These are phyloP conservation scores for Pythium volutum DNA, from an alignment of 352 stramenopile species.

Conservation along the genomic window DNA sequence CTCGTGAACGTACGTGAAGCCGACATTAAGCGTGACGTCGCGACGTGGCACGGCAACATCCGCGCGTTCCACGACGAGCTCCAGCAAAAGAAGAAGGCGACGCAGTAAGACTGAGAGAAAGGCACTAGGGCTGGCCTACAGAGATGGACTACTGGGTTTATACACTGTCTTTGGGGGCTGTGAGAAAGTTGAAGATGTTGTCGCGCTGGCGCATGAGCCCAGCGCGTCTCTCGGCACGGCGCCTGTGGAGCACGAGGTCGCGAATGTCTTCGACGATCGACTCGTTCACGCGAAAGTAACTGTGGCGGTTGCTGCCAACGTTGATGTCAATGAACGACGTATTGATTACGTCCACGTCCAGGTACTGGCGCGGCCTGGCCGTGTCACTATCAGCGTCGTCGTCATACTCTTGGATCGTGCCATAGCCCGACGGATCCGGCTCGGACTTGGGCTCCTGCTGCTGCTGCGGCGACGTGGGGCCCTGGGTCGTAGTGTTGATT, in stretches of 20 bases:
- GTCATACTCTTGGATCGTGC: no score
- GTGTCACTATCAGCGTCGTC: no score
- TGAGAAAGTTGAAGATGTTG: constrained; percentile 70
- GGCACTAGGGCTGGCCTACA: no score
- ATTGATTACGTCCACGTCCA: constrained; percentile 76
- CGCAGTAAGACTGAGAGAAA: no score
- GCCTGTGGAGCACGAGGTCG: constrained; percentile 58
- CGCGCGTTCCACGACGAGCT: constrained; percentile 49
- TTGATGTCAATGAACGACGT: constrained; percentile 81
- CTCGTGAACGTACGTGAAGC: constrained; percentile 73
- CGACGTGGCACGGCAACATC: constrained; percentile 59
- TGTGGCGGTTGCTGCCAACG: constrained; percentile 60
- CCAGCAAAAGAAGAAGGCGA: constrained; percentile 36
- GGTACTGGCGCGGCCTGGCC: constrained; percentile 24
- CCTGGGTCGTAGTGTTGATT: no score
- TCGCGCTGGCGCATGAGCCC: constrained; percentile 56
- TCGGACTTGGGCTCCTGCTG: no score
- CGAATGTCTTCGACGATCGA: constrained; percentile 68
- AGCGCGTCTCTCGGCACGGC: constrained; percentile 41
- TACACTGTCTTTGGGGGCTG: constrained; percentile 40
- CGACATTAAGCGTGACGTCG: constrained; percentile 58
- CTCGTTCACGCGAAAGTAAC: constrained; percentile 71
- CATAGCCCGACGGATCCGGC: no score
- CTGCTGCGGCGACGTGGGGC: no score
- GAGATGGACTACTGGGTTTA: no score